A percentile compares a stretch with the other conserved stretches of the same genome.
phyloP scores from a whole-genome alignment of 768 basidiomycete species.

The Daedaleopsis sinensis region DNA sequence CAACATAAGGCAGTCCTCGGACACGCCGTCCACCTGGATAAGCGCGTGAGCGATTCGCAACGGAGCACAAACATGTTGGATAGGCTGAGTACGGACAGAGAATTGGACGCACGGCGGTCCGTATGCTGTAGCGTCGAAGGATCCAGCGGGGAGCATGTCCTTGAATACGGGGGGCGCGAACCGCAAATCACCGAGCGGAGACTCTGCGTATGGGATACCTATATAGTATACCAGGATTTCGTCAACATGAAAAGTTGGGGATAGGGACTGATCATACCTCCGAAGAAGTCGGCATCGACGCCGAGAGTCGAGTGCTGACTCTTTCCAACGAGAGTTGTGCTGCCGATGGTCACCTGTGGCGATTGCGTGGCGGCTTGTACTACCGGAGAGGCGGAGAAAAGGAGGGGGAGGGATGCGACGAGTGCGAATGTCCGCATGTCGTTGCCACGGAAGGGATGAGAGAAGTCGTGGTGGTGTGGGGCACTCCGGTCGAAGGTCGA shows the following conservation, averaged over 20 bases:
- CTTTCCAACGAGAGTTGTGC: conserved; percentile 27
- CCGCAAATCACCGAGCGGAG: conserved; percentile 33
- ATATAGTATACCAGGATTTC: neutral
- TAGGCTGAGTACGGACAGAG: neutral
- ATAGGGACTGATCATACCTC: conserved; percentile 21
- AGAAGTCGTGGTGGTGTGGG: no score
- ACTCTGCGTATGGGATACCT: conserved; percentile 41
- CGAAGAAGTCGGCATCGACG: conserved; percentile 30
- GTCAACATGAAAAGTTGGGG: neutral
- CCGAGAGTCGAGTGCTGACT: conserved; percentile 7
- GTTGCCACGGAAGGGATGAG: no score
- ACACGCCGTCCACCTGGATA: conserved; percentile 9
- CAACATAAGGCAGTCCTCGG: conserved; percentile 52
- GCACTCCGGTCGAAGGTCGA: no score
- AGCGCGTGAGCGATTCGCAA: no score
- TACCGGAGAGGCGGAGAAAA: no score
- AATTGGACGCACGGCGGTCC: conserved; percentile 31
- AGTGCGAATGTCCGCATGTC: no score
- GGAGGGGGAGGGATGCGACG: no score
- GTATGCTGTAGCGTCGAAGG: conserved; percentile 25
- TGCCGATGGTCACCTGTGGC: conserved; percentile 24
- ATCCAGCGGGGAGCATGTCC: conserved; percentile 7
- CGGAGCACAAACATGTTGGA: neutral
- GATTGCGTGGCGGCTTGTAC: neutral
- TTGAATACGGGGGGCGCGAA: conserved; percentile 31